phyloP scores from a whole-genome alignment of 257 asterid species.

The Fraxinus anomala region DNA sequence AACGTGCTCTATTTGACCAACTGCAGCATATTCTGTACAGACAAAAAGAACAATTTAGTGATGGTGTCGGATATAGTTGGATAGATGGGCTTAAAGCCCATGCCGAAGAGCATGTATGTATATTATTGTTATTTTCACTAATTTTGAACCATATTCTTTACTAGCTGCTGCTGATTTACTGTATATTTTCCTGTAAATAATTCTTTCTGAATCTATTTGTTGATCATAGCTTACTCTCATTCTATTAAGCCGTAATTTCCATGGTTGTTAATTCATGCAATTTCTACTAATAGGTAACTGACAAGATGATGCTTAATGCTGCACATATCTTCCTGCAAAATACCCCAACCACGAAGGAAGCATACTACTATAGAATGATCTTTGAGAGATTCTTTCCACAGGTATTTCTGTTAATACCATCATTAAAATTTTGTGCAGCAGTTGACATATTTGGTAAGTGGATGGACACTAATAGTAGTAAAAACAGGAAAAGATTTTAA shows the following conservation, averaged over 20 bases:
- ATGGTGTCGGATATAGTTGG: conserved; percentile 99
- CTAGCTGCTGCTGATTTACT: not conserved
- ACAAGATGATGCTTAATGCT: conserved; percentile 90
- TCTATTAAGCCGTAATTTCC: not conserved
- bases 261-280: not conserved
- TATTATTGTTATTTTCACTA: not conserved
- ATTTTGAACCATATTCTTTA: not conserved
- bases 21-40: conserved; percentile 92
- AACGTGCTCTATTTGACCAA: conserved; percentile 20
- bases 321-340: conserved; percentile 78
- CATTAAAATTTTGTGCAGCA: not conserved
- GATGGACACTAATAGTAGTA: not conserved
- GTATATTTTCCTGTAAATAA: not conserved
- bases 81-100: conserved; percentile 97
- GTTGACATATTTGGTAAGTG: not conserved
- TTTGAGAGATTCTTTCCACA: conserved; percentile 96
- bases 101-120: conserved; percentile 69
- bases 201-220: not conserved
- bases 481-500: not conserved
- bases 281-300: conserved; percentile 56
- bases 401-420: conserved; percentile 41
- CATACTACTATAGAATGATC: conserved; percentile 83
- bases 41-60: conserved; percentile 97
- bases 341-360: conserved; percentile 89
- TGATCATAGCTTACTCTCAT: not conserved